Percentiles rank a stretch among this genome's conserved stretches.
Evolutionary conservation across 352 stramenopile species (phyloP).

Genomic region (Pythium vanterpoolii): DNA sequence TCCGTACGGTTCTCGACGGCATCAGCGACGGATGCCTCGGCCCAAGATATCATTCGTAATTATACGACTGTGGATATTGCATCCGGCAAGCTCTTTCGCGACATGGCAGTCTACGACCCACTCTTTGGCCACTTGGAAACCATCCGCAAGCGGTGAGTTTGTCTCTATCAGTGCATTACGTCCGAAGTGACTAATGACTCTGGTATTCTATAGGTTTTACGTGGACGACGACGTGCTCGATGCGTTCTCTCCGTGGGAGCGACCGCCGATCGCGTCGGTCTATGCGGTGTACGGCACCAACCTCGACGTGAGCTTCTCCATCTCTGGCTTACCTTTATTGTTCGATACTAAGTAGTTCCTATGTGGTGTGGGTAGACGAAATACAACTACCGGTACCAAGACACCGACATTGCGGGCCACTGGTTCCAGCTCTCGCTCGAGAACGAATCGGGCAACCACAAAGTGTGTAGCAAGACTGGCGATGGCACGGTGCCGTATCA

Average conservation of each 20-base stretch:
- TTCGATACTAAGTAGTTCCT: too few species aligned
- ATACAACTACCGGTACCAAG: conserved; percentile 69
- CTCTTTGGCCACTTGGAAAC: conserved; percentile 61
- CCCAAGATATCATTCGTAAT: conserved; percentile 23
- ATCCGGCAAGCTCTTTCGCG: conserved; percentile 62
- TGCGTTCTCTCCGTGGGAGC: conserved; percentile 51
- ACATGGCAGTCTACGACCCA: conserved; percentile 60
- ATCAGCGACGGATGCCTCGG: background rate
- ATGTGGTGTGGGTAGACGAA: too few species aligned
- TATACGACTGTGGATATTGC: conserved; percentile 71
- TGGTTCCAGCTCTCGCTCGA: conserved; percentile 62
- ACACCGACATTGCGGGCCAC: conserved; percentile 39
- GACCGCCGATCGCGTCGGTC: conserved; percentile 68
- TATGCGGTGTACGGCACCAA: conserved; percentile 79
- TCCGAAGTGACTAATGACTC: background rate
- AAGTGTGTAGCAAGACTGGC: conserved; percentile 67
- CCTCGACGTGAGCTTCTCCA: conserved; percentile 44
- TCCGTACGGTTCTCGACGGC: conserved; percentile 36
- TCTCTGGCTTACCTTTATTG: too few species aligned
- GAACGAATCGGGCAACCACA: conserved; percentile 41
- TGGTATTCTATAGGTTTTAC: conserved; percentile 44
- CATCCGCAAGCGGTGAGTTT: conserved; percentile 39
- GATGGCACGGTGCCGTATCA: conserved; percentile 78
- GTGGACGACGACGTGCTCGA: conserved; percentile 63
- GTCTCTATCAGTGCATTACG: background rate